Evolutionary conservation across 805 yeast species (phyloP).

Genomic region (Saccharomycopsis sp.): DNA sequence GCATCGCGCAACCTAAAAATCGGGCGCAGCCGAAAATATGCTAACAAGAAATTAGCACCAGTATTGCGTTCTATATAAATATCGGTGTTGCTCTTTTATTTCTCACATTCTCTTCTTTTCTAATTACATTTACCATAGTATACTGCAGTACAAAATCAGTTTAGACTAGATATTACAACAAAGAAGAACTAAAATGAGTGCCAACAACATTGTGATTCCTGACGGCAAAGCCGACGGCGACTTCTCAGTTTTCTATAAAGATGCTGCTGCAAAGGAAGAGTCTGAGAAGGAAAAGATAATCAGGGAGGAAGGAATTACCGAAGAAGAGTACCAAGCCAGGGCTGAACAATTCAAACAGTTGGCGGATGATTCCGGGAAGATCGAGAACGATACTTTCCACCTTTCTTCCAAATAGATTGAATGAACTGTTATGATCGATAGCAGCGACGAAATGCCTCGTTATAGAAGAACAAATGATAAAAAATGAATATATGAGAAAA

Average conservation of each 20-base stretch:
- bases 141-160: no score
- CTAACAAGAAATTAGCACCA: no score
- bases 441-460: no score
- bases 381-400: slow-evolving; percentile 15
- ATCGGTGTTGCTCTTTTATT: background rate
- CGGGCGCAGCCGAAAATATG: background rate
- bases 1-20: background rate
- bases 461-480: no score
- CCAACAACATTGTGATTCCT: slow-evolving; percentile 10
- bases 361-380: slow-evolving; percentile 5
- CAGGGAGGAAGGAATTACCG: background rate
- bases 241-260: slow-evolving; percentile 12
- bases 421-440: slow-evolving; percentile 9
- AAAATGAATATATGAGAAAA: background rate
- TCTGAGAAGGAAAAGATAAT: background rate
- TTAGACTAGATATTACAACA: background rate
- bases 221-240: slow-evolving; percentile 11
- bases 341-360: slow-evolving; percentile 9
- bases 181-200: background rate
- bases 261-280: slow-evolving; percentile 7
- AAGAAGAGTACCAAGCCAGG: slow-evolving; percentile 1
- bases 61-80: background rate
- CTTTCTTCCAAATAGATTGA: slow-evolving; percentile 9
- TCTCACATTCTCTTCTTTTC: background rate
- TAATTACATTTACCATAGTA: no score